These are phyloP conservation scores for Coemansia reversa DNA, from an alignment of 192 early-diverging fungal species.

Conservation along the genomic window DNA sequence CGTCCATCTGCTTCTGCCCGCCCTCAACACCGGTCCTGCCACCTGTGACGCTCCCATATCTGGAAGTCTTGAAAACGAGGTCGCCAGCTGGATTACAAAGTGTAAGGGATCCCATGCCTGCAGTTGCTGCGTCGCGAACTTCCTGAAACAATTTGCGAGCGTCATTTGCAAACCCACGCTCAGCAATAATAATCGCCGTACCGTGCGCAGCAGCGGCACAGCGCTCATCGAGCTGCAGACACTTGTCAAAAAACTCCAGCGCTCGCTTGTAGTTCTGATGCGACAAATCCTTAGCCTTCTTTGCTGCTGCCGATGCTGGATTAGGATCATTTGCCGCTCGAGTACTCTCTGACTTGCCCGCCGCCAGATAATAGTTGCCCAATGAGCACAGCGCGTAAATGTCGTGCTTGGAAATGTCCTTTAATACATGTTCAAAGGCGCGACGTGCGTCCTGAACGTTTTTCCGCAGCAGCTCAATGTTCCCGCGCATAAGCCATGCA, in stretches of 20 bases:
- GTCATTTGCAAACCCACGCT: slow-evolving; percentile 59
- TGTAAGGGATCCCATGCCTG: slow-evolving; percentile 29
- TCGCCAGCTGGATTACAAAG: slow-evolving; percentile 19
- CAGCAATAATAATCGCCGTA: slow-evolving; percentile 79
- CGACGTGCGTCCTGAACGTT: slow-evolving; percentile 68
- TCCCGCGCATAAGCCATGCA: slow-evolving; percentile 74
- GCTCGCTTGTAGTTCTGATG: slow-evolving; percentile 63
- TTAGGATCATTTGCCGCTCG: slow-evolving; percentile 4
- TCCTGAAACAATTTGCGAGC: slow-evolving; percentile 69
- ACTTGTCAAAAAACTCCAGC: slow-evolving; percentile 79
- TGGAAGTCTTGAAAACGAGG: slow-evolving; percentile 30
- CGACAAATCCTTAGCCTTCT: slow-evolving; percentile 20
- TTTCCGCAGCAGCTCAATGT: slow-evolving; percentile 60
- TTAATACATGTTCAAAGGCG: slow-evolving; percentile 75
- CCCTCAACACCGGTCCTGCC: neutral
- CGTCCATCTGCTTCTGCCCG: neutral
- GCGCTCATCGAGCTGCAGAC: slow-evolving; percentile 62
- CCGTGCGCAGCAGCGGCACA: slow-evolving; percentile 85
- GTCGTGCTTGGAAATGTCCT: slow-evolving; percentile 75
- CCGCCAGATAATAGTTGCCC: slow-evolving; percentile 76
- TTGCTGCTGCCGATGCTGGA: slow-evolving; percentile 11
- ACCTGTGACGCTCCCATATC: neutral
- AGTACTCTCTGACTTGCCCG: slow-evolving; percentile 55
- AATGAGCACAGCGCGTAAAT: slow-evolving; percentile 74
- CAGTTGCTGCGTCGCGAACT: slow-evolving; percentile 58